Evolutionary conservation across 345 rosid species (phyloP), one percentile per base, ranked within the genome.

Genomic region (Clausena lansium): DNA sequence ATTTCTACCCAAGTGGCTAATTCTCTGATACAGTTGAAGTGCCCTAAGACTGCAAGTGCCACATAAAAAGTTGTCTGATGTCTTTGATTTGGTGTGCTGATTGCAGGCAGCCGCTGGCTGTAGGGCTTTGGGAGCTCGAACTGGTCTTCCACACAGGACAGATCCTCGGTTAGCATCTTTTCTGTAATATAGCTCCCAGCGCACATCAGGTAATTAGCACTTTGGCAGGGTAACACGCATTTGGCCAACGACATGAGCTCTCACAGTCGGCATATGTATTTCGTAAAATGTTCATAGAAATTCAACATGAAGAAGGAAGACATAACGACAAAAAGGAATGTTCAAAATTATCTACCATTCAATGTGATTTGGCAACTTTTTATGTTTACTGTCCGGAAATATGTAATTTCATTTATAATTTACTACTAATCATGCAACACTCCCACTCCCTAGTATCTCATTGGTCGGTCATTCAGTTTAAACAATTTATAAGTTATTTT

Each of bases 61-160:
- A 25, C 27, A 3, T 38, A 55, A 67, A 55, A 67, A 25, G 27
- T 11, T 67, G 35, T 65, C 67, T 64, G 54, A 71, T 33, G 15
- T 22, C 58, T 36, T 62, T 54, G 6, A 35, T 13, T 0, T 27
- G 35, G 41, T 13, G 20, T 67, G 50, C 65, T 76, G 70, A 78
- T 77, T 87, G 84, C 91, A 93, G 98, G 98, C 98, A 24, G 97
- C 93, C 47, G 82, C 81, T 33, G 84, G 86, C 22, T 93, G 98
- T 86, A 88, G 93, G 84, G 90, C 85, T 35, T 84, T 95, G 79
- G 98, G 98, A 80, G 98, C 98, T 74, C 91, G 94, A 52, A 84
- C 91, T 0, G 89, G 88, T 79, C 97, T 95, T 85, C 98, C 95
- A 59, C 71, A 19, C 73, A 80, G 78, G 30, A 72, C 86, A 3